Evolutionary conservation across 2,329 filamentous ascomycete species (phyloP), one percentile per base, ranked within the genome.

Genomic region (Paecilomyces niveus): DNA sequence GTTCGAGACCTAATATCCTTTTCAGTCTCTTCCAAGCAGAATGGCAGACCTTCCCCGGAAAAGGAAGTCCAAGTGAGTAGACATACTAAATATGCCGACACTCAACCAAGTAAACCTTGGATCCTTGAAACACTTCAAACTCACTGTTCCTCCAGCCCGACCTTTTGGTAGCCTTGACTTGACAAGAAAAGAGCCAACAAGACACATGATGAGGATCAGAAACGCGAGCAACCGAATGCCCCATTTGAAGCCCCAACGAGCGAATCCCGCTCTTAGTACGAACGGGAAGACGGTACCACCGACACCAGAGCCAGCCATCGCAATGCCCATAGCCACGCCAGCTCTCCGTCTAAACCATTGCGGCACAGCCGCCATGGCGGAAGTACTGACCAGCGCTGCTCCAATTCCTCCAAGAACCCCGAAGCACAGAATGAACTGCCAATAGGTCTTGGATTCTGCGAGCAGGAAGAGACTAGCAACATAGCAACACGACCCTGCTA

Each of bases 401-500:
- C 72, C 68, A 2, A 69, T 67, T 0, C 76, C 76, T 1, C 70
- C 73, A 6, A 77, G 60, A 0, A 77, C 55, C 1, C 74, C 74
- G 21, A 76, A 64, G 62, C 69, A 72, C 61, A 78, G 65, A 62
- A 81, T 55, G 53, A 82, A 81, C 5, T 82, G 79, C 78, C 77
- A 81, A 62, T 81, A 82, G 13, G 64, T 59, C 13, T 62, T 69
- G 60, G 79, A 82, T 55, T 81, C 75, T 0, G 76, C 80, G 32
- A 81, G 69, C 13, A 81, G 61, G 26, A 82, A 69, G 33, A 81
- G 71, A 55, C 74, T 73, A 2, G 72, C 65, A 0, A 78, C 63
- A 50, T 78, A 78, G 1, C 70, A 63, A 1, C 62, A 65, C 3
- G 74, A 72, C 1, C 78, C 79, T 0, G 70, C 59, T 3, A 76